Conservation (phyloP, 192 early-diverging fungal species). For the Mortierella hygrophila region DNA sequence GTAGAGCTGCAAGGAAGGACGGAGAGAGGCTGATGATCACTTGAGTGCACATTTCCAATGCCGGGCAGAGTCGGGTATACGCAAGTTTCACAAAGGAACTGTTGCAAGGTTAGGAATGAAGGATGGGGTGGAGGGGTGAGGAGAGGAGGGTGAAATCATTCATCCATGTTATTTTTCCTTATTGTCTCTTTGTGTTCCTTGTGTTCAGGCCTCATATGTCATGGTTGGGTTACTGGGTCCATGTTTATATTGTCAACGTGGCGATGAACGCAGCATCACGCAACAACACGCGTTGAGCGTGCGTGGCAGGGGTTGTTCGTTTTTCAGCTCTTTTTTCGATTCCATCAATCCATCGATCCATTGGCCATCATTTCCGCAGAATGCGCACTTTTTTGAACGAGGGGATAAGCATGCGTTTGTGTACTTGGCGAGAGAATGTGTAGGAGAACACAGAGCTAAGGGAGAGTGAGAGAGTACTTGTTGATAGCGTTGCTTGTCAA, state of each 20-base stretch:
- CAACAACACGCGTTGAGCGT: not conserved
- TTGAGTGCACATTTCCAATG: not conserved
- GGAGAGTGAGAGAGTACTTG: not conserved
- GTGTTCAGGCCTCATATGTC: not conserved
- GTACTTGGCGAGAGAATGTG: not conserved
- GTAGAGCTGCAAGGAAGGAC: not conserved
- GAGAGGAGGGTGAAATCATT: not conserved
- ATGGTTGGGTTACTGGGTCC: not conserved
- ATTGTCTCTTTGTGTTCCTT: not conserved
- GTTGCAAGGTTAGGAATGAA: not conserved
- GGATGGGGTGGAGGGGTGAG: not conserved
- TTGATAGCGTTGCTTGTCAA: not conserved
- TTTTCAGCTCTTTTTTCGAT: not conserved
- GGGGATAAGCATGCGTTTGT: not conserved
- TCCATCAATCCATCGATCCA: not conserved
- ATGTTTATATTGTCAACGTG: not conserved
- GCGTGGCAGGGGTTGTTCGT: not conserved
- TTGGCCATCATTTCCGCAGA: not conserved
- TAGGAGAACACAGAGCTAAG: not conserved
- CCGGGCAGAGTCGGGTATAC: not conserved
- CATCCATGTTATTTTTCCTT: not conserved
- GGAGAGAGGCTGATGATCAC: not conserved
- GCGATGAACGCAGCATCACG: not conserved
- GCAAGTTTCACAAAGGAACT: not conserved
- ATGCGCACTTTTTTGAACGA: slow-evolving; percentile 6